Base-by-base conservation (phyloP, 2,329 filamentous ascomycete genomes). In the Aspergillus fructus region DNA sequence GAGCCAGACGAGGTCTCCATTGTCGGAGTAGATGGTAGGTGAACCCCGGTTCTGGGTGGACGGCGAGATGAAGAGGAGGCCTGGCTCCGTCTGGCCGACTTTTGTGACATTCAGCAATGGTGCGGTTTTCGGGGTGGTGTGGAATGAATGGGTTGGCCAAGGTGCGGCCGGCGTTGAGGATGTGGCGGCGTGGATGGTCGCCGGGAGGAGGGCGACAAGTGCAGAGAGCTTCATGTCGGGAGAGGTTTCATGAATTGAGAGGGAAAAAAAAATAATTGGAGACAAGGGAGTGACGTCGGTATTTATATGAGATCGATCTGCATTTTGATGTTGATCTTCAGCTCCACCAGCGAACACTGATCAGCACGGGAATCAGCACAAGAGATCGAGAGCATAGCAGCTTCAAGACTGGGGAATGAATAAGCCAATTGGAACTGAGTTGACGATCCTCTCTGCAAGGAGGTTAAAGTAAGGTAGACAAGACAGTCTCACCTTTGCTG, bases 1-100 rank as follows among this genome's bases (percentile, higher is more conserved):
- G 42, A 64, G 60, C 62, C 64, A 71, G 39, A 70, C 59, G 3
- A 70, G 62, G n/a, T 68, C 45, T 40, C 68, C 68, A 34, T 64
- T 56, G 27, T 69, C 61, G 30, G 58, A 11, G 27, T 47, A 47
- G 24, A 47, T 47, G 6, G 45, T n/a, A 6, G 45, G 45, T 1
- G 15, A 27, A 4, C 45, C 45, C 4, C 2, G 9, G n/a, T 3
- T 19, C 4, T 23, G 19, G 13, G 45, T 47, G 15, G 45, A 47
- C 23, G 45, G 45, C 8, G 45, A 24, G n/a, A 47, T 27, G 45
- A 47, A 47, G 19, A 47, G 13, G 13, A 47, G 15, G 24, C 45
- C 45, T n/a, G 23, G 12, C 3, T 13, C 17, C 3, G 45, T 47
- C 8, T 24, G 45, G 27, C 45, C 45, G 45, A n/a, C n/a, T 19